Base-by-base conservation (phyloP, 2,329 filamentous ascomycete species). In the Epichloe uncinata region DNA sequence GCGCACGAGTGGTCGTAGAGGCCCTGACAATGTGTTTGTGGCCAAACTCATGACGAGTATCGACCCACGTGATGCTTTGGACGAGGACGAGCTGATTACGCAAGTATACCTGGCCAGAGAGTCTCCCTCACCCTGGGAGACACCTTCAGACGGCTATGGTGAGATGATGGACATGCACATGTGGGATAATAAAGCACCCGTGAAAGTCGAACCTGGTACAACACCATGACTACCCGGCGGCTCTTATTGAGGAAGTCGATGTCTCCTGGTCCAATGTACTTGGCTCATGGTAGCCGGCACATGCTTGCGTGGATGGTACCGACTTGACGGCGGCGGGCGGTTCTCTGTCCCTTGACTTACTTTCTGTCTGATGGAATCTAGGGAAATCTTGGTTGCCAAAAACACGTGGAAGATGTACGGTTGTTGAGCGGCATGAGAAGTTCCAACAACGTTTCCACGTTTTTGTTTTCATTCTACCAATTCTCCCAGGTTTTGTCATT, bases 31-130 rank as follows among this genome's bases (percentile, higher is more conserved):
- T 52, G 54, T 67, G 41, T 45, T 54, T 0, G 16, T 54, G 37
- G 73, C 69, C 48, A 61, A 75, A 45, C 71, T 74, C 49, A 66
- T 73, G 54, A 64, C 65, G 47, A 60, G 56, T 40, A 43, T 61
- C 22, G 58, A 58, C 43, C 60, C 66, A 13, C 69, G 69, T 45
- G 61, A 63, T 44, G 69, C 56, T 13, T 56, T 62, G 40, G 54
- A 52, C 15, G 63, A 66, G 36, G 63, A 67, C 44, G 64, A 65
- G 2, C 57, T 67, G n/a, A 63, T 67, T 45, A 60, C 61, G 47
- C 64, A 67, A 47, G 63, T 66, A 15, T 57, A 60, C 44, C 48
- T 48, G 33, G 51, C 56, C 16, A 53, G 51, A 36, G 16, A 20
- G 4, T 20, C 16, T 20, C 11, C n/a, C 16, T 54, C 58, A 49